Conservation (phyloP, 2,329 filamentous ascomycete genomes). For the Aspergillus floridensis region DNA sequence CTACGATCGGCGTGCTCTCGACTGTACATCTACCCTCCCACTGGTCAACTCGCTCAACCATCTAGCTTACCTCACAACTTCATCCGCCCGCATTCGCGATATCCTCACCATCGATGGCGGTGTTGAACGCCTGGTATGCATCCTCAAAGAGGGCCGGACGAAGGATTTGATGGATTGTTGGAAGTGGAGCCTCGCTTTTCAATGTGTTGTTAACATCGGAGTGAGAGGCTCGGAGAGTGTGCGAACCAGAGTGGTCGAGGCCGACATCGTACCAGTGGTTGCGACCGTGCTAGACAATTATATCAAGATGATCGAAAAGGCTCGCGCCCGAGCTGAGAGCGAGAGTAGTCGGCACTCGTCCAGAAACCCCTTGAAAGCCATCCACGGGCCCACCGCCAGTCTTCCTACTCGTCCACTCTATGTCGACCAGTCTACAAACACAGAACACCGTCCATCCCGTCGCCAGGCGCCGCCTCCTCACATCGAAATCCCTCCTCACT, state of each 20-base stretch:
- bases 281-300: constrained; percentile 98
- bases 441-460: constrained; percentile 60
- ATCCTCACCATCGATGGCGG: constrained; percentile 98
- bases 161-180: constrained; percentile 99
- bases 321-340: constrained; percentile 77
- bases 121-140: constrained; percentile 93
- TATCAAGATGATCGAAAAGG: constrained; percentile 91
- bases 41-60: constrained; percentile 99
- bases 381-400: constrained; percentile 5
- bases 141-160: constrained; percentile 93
- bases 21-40: constrained; percentile 95
- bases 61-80: constrained; percentile 96
- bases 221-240: constrained; percentile 93
- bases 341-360: constrained; percentile 60
- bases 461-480: constrained; percentile 80
- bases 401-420: constrained; percentile 33
- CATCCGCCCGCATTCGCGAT: constrained; percentile 93
- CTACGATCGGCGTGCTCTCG: constrained; percentile 93
- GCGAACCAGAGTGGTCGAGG: constrained; percentile 91
- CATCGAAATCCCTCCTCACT: constrained; percentile 70
- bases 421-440: constrained; percentile 53
- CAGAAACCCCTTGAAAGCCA: constrained; percentile 21
- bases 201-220: constrained; percentile 98
- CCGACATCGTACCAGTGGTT: constrained; percentile 98
- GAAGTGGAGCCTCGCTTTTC: constrained; percentile 99